These are phyloP conservation scores for Grosmannia huntii DNA, from an alignment of 2,329 filamentous ascomycete species.

Conservation along the genomic window DNA sequence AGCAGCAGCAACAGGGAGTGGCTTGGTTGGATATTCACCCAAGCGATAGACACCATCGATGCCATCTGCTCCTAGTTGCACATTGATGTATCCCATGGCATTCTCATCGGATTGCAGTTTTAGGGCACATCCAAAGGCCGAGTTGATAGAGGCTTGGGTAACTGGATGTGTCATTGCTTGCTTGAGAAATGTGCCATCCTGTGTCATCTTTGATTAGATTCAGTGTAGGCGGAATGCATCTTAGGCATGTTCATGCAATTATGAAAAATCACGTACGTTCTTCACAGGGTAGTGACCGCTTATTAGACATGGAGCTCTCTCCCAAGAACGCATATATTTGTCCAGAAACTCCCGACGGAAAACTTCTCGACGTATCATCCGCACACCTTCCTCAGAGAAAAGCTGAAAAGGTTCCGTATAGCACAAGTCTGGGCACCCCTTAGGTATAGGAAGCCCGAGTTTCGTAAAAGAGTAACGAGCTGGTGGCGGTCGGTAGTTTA, in stretches of 20 bases:
- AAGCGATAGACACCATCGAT: constrained; percentile 8
- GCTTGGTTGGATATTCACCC: constrained; percentile 4
- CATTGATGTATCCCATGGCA: constrained; percentile 11
- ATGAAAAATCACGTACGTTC: neutral
- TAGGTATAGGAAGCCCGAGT: constrained; percentile 6
- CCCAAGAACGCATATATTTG: constrained; percentile 11
- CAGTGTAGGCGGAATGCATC: neutral
- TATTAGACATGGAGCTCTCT: constrained; percentile 10
- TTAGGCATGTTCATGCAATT: neutral
- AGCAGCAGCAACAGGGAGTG: neutral
- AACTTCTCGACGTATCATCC: constrained; percentile 10
- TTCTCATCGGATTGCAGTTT: constrained; percentile 7
- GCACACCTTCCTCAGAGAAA: constrained; percentile 10
- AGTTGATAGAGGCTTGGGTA: constrained; percentile 5
- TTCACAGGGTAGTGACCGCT: constrained; percentile 8
- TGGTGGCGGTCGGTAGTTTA: constrained; percentile 7
- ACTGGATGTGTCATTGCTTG: constrained; percentile 5
- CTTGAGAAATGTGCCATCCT: constrained; percentile 7
- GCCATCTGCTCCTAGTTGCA: constrained; percentile 9
- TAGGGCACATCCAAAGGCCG: constrained; percentile 4
- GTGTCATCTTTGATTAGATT: neutral
- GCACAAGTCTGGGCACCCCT: constrained; percentile 6
- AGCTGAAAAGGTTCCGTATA: constrained; percentile 10
- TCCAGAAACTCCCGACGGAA: constrained; percentile 10
- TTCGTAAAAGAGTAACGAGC: constrained; percentile 7